Conservation (phyloP, 768 basidiomycete genomes). For the Tephrocybe sp. region DNA sequence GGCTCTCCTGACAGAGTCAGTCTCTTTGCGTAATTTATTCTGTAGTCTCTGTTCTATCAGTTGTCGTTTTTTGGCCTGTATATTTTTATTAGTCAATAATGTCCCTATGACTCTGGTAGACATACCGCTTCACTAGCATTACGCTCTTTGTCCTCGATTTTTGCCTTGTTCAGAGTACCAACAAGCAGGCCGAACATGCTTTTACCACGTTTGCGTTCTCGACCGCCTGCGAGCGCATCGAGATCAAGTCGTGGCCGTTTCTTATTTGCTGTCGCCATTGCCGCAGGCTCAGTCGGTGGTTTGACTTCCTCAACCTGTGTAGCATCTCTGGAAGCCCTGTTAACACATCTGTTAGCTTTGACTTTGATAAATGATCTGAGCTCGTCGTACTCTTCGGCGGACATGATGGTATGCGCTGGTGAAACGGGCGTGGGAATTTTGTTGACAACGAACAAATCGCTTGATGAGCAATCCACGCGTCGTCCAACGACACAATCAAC, state of each 20-base stretch:
- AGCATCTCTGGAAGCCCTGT: constrained; percentile 29
- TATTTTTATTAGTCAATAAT: neutral
- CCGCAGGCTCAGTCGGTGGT: constrained; percentile 46
- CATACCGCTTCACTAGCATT: constrained; percentile 83
- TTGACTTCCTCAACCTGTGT: constrained; percentile 30
- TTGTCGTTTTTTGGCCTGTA: constrained; percentile 81
- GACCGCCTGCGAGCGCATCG: constrained; percentile 37
- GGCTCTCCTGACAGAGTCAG: constrained; percentile 80
- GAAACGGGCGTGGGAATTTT: constrained; percentile 34
- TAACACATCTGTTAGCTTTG: constrained; percentile 1
- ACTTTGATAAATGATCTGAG: neutral
- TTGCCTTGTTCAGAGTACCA: constrained; percentile 85
- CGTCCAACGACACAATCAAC: neutral
- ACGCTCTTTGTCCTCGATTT: constrained; percentile 82
- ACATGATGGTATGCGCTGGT: constrained; percentile 39
- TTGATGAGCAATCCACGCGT: constrained; percentile 2
- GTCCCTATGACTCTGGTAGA: neutral
- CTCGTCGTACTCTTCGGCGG: constrained; percentile 52
- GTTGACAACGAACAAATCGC: neutral
- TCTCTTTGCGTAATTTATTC: constrained; percentile 81
- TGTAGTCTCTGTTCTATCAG: constrained; percentile 84
- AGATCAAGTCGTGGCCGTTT: constrained; percentile 78
- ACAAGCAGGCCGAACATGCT: constrained; percentile 84
- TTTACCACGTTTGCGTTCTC: constrained; percentile 83
- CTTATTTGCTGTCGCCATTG: constrained; percentile 45